Evolutionary conservation across 805 yeast species (phyloP), one percentile per base, ranked within the genome.

Genomic region (Candida takata): DNA sequence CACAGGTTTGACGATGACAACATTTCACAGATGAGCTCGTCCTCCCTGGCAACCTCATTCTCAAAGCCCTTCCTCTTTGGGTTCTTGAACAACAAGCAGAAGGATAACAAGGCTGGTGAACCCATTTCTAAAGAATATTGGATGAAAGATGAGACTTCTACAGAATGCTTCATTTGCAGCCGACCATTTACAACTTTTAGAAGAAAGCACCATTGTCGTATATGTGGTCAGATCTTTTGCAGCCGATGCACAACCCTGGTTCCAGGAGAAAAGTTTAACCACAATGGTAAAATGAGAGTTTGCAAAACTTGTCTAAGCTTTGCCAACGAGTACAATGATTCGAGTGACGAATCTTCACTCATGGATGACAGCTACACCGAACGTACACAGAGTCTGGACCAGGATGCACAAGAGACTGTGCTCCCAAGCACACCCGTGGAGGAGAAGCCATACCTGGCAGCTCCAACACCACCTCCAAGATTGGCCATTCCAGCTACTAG

Each of bases 141-240:
- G 98, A 80, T 90, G 85, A 86, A 88, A 50, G 97, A 90, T 61
- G 84, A 90, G 28, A 84, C 86, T 40, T 95, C 95, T 0, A 73
- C 79, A 8, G 92, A 86, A 43, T 90, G 98, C 52, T 76, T 86
- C 39, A 70, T 80, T 12, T 90, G 97, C 57, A 84, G 82, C 37
- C 70, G 77, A 36, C 74, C 76, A 4, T 90, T 90, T 53, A 74
- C 83, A 1, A 82, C 97, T 0, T 88, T 87, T 60, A 65, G 96
- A 55, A 67, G 98, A 47, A 83, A 84, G 45, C 98, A 90, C 55
- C 98, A 90, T 58, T 90, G 98, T 53, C 65, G 98, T 36, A 78
- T 90, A 24, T 90, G 98, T 60, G 98, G 98, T 3, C 95, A 88
- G 57, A 88, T 90, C 33, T 90, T 88, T 53, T 90, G 98, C 58